phyloP scores from a whole-genome alignment of 768 basidiomycete species.

The Naganishia vaughanmartiniae region DNA sequence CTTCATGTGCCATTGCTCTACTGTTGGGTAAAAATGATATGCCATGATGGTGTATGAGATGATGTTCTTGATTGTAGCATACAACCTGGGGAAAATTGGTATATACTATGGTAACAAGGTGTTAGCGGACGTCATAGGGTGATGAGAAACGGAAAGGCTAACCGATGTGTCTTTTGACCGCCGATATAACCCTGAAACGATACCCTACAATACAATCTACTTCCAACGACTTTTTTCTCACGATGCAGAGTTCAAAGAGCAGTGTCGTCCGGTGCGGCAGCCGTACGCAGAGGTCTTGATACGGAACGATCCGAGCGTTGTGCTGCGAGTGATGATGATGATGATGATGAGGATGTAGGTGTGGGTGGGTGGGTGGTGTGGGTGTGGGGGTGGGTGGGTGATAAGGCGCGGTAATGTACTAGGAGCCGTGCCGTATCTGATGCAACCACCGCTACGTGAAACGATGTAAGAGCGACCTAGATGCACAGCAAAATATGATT shows the following conservation, averaged over 20 bases:
- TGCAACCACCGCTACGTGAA: too few relatives aligned
- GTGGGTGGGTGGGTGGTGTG: too few relatives aligned
- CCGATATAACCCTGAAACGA: background rate
- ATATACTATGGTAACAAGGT: background rate
- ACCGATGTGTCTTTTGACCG: background rate
- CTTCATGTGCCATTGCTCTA: slow-evolving; percentile 2
- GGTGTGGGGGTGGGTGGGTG: too few relatives aligned
- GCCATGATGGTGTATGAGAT: background rate
- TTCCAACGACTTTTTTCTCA: background rate
- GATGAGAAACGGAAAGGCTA: background rate
- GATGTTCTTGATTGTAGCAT: background rate
- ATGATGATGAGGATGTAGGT: too few relatives aligned
- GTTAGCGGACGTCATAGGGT: background rate
- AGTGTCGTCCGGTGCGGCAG: background rate
- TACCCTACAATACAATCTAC: too few relatives aligned
- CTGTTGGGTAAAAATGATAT: background rate
- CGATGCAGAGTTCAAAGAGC: background rate
- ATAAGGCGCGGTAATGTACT: too few relatives aligned
- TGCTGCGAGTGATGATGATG: too few relatives aligned
- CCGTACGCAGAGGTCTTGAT: too few relatives aligned
- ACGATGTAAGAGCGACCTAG: too few relatives aligned
- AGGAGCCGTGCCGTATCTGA: too few relatives aligned
- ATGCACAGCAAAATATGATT: too few relatives aligned
- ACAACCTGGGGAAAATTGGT: background rate
- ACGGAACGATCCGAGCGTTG: too few relatives aligned